Evolutionary conservation across 352 stramenopile genomes (phyloP).

Genomic region (Phytopythium montanum): DNA sequence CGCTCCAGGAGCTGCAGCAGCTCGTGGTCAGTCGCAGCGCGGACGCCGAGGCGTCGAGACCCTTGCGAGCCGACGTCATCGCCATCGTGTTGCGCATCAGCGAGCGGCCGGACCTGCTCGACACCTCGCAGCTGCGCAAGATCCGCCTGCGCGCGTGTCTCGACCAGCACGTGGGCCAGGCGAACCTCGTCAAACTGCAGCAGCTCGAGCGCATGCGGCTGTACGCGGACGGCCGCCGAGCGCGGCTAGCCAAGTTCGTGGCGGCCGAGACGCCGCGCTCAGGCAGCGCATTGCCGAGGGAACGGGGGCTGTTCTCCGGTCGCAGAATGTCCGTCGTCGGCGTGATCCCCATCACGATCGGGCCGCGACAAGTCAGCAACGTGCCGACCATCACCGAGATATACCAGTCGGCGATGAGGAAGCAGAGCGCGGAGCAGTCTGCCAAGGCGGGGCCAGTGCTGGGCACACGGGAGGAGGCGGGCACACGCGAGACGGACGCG

Average conservation of each 20-base stretch:
- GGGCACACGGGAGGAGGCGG: too few species aligned
- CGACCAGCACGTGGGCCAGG: neutral
- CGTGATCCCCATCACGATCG: conserved; percentile 2
- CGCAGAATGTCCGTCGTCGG: neutral
- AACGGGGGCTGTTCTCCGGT: conserved; percentile 1
- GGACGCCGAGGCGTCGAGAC: neutral
- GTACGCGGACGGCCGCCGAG: neutral
- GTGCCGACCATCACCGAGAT: conserved; percentile 5
- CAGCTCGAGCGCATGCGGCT: conserved; percentile 2
- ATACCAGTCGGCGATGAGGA: conserved; percentile 1
- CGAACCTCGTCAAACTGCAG: neutral
- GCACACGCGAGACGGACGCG: neutral
- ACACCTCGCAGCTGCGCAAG: conserved; percentile 4
- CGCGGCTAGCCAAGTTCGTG: conserved; percentile 3
- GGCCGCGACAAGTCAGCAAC: neutral
- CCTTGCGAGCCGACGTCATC: neutral
- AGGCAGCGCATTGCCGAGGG: neutral
- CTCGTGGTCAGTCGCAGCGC: neutral
- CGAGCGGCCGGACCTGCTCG: neutral
- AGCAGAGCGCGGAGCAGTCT: neutral
- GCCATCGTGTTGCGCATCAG: conserved; percentile 8
- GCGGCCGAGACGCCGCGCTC: neutral
- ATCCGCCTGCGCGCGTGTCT: conserved; percentile 5
- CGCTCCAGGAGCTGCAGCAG: neutral
- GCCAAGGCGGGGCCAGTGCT: neutral